phyloP scores from a whole-genome alignment of 2,329 filamentous ascomycete genomes.

The Cyanodermella asteris region DNA sequence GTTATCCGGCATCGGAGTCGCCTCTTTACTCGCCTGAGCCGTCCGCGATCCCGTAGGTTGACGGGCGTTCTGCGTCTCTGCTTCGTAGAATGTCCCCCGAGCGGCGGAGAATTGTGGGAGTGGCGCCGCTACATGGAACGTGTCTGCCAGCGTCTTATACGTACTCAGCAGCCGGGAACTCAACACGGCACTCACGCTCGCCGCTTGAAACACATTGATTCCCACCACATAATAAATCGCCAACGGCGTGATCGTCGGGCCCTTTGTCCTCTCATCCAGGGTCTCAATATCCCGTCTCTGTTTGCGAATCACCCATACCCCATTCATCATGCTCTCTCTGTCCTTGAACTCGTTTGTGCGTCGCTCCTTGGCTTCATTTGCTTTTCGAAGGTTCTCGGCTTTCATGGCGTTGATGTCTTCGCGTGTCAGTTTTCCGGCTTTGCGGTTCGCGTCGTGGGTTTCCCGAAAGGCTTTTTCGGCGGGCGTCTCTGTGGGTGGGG shows the following conservation, averaged over 20 bases:
- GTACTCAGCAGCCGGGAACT: too few species aligned
- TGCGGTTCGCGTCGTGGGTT: too few species aligned
- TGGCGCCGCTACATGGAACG: too few species aligned
- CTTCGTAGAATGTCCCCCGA: too few species aligned
- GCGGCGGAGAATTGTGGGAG: too few species aligned
- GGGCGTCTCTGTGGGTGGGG: conserved; percentile 20
- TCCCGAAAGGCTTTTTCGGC: conserved; percentile 14
- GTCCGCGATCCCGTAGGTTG: conserved; percentile 15
- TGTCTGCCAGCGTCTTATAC: too few species aligned
- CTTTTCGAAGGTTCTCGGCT: conserved; percentile 6
- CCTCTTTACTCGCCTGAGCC: conserved; percentile 24
- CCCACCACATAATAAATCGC: conserved; percentile 40
- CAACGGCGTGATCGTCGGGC: conserved; percentile 29
- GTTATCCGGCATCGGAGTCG: conserved; percentile 23
- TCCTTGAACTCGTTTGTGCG: too few species aligned
- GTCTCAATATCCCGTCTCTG: conserved; percentile 25
- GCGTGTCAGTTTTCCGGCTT: too few species aligned
- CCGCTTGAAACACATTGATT: conserved; percentile 38
- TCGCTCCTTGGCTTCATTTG: conserved; percentile 15
- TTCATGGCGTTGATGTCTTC: conserved; percentile 6
- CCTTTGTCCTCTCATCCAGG: too few species aligned
- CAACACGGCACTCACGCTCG: conserved; percentile 35
- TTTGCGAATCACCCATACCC: conserved; percentile 39
- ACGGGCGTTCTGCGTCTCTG: too few species aligned
- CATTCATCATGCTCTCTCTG: too few species aligned